phyloP scores from a whole-genome alignment of 2,329 filamentous ascomycete species.

The Fusarium pininemorale region DNA sequence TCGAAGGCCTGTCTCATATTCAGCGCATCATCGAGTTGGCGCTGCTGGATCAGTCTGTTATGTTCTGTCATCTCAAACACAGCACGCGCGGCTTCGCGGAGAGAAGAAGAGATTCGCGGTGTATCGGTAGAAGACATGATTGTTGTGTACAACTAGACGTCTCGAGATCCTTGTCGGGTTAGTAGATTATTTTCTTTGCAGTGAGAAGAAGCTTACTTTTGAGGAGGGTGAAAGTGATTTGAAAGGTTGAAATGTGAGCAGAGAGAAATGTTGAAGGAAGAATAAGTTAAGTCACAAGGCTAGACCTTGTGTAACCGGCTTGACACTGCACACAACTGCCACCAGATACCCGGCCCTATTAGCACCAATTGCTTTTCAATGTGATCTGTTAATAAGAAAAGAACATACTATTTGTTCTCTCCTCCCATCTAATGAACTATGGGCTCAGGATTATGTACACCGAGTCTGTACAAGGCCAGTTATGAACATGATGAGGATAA shows the following conservation, averaged over 20 bases:
- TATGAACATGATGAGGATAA: too few relatives aligned
- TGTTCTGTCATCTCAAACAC: not conserved
- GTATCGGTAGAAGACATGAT: not conserved
- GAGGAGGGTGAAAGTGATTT: not conserved
- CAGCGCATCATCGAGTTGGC: not conserved
- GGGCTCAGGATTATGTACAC: not conserved
- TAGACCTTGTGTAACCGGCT: not conserved
- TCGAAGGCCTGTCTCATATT: not conserved
- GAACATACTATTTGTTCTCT: too few relatives aligned
- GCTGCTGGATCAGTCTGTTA: not conserved
- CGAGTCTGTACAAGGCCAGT: too few relatives aligned
- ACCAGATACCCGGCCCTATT: not conserved
- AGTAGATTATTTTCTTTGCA: rapidly evolving
- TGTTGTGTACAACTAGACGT: not conserved
- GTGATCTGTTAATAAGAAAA: not conserved
- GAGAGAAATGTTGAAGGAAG: not conserved
- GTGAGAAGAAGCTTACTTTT: not conserved
- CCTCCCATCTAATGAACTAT: too few relatives aligned
- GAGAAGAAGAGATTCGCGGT: not conserved
- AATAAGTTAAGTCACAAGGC: not conserved
- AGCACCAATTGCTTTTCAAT: not conserved
- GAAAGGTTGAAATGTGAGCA: not conserved
- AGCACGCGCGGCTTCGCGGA: not conserved
- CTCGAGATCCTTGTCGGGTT: too few relatives aligned
- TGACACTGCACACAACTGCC: not conserved